Percentiles rank a stretch among this genome's conserved stretches.
Evolutionary conservation across 129 eudicot genomes (phyloP).

Genomic region (Centrapalus pauciflorus): DNA sequence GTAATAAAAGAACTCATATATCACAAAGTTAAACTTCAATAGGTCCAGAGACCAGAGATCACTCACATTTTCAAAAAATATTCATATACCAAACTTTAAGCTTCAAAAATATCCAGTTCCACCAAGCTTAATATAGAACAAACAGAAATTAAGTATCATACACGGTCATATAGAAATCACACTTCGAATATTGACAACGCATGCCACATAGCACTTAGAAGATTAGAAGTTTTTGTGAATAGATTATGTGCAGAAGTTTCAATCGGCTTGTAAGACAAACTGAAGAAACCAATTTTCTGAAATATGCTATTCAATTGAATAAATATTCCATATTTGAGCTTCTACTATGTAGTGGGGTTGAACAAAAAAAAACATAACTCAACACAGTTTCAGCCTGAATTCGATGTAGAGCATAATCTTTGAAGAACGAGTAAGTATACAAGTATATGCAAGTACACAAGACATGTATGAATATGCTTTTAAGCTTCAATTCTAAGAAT

Average conservation of each 20-base stretch:
- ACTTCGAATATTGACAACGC: not conserved
- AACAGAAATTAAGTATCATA: no score
- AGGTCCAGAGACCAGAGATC: not conserved
- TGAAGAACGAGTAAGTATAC: not conserved
- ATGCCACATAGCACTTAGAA: not conserved
- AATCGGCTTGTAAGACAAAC: not conserved
- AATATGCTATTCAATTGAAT: not conserved
- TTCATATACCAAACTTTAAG: constrained; percentile 1
- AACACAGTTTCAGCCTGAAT: not conserved
- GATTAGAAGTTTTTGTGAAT: not conserved
- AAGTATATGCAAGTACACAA: not conserved
- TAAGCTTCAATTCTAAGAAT: not conserved
- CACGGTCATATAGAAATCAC: not conserved
- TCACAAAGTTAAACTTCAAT: not conserved
- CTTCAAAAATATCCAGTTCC: not conserved
- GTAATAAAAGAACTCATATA: constrained; percentile 1
- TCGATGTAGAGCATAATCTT: not conserved
- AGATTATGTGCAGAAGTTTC: not conserved
- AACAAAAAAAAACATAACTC: not conserved
- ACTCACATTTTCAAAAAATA: not conserved
- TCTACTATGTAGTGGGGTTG: not conserved
- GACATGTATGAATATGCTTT: not conserved
- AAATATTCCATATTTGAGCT: not conserved
- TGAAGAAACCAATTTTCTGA: not conserved
- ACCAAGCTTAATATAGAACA: not conserved